Percentiles rank a stretch among this genome's conserved stretches.
These are phyloP conservation scores for Fusarium anguioides DNA, from an alignment of 2,329 filamentous ascomycete genomes.

Conservation along the genomic window DNA sequence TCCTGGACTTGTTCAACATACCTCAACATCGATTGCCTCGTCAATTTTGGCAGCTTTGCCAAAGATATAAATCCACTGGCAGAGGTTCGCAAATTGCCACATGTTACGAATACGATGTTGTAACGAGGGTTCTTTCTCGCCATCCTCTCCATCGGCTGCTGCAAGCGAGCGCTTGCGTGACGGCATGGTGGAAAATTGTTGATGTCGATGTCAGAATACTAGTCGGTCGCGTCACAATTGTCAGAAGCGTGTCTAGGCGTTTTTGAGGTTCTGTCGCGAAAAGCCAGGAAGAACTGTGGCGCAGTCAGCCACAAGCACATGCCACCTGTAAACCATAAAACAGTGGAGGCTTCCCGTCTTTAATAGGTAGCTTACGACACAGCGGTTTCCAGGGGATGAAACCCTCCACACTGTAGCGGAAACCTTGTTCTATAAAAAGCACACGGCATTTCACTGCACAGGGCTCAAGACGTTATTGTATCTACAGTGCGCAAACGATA, in stretches of 20 bases:
- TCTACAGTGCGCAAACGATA: slow-evolving; percentile 32
- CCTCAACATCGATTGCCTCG: slow-evolving; percentile 89
- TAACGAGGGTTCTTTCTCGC: slow-evolving; percentile 32
- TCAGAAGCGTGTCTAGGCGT: slow-evolving; percentile 31
- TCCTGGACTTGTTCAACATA: slow-evolving; percentile 54
- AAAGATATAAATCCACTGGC: slow-evolving; percentile 94
- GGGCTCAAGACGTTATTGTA: neutral
- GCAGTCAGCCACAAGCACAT: slow-evolving; percentile 46
- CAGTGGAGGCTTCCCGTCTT: too few relatives aligned
- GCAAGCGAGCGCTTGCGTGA: slow-evolving; percentile 44
- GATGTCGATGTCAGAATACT: slow-evolving; percentile 30
- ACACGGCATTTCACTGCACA: slow-evolving; percentile 6
- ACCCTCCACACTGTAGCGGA: slow-evolving; percentile 37
- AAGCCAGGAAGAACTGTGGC: slow-evolving; percentile 34
- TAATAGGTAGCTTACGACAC: slow-evolving; percentile 28
- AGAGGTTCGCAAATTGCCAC: slow-evolving; percentile 95
- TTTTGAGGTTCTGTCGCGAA: slow-evolving; percentile 41
- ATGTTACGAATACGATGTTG: slow-evolving; percentile 81
- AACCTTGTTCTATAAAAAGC: slow-evolving; percentile 42
- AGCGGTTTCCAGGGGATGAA: slow-evolving; percentile 27
- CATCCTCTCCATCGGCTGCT: slow-evolving; percentile 31
- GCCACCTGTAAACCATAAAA: too few relatives aligned
- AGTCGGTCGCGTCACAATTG: slow-evolving; percentile 43
- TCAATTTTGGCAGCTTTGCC: slow-evolving; percentile 90
- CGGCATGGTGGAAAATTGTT: slow-evolving; percentile 40